A percentile compares a stretch with the other conserved stretches of the same genome.
These are phyloP conservation scores for Suillus luteus DNA, from an alignment of 768 basidiomycete species.

Conservation along the genomic window DNA sequence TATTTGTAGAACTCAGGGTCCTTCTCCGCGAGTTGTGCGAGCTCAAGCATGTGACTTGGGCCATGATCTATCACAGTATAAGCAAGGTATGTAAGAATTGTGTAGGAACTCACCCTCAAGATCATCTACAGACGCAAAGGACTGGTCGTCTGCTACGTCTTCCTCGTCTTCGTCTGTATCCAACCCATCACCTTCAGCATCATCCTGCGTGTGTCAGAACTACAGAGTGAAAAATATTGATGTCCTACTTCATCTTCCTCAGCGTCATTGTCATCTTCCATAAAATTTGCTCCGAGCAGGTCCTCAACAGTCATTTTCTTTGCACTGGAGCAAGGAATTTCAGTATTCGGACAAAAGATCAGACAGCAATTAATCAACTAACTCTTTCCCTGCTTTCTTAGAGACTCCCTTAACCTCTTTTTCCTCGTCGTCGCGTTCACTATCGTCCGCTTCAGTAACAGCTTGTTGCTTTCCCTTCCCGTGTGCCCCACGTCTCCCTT, in stretches of 20 bases:
- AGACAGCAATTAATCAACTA: constrained; percentile 8
- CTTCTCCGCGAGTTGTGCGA: constrained; percentile 88
- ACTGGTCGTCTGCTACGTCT: constrained; percentile 54
- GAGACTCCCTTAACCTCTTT: constrained; percentile 9
- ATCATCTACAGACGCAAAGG: constrained; percentile 79
- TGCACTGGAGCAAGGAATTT: constrained; percentile 15
- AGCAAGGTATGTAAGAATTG: neutral
- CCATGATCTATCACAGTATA: constrained; percentile 58
- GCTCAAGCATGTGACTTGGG: constrained; percentile 71
- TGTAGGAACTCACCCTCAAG: constrained; percentile 53
- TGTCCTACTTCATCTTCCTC: constrained; percentile 32
- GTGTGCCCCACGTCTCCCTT: constrained; percentile 55
- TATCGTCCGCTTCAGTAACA: constrained; percentile 29
- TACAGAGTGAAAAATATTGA: constrained; percentile 7
- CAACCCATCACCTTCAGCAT: constrained; percentile 35
- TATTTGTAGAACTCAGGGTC: constrained; percentile 99
- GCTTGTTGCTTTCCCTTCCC: constrained; percentile 36
- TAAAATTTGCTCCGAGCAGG: constrained; percentile 70
- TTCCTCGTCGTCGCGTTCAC: constrained; percentile 35
- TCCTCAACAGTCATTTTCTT: constrained; percentile 73
- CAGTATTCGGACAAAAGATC: neutral
- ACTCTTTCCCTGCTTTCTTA: constrained; percentile 6
- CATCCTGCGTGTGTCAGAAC: constrained; percentile 17
- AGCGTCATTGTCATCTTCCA: constrained; percentile 59
- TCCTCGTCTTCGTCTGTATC: constrained; percentile 46